Evolutionary conservation across 2,329 filamentous ascomycete species (phyloP), one percentile per base, ranked within the genome.

Genomic region (Aspergillus novoparasiticus): DNA sequence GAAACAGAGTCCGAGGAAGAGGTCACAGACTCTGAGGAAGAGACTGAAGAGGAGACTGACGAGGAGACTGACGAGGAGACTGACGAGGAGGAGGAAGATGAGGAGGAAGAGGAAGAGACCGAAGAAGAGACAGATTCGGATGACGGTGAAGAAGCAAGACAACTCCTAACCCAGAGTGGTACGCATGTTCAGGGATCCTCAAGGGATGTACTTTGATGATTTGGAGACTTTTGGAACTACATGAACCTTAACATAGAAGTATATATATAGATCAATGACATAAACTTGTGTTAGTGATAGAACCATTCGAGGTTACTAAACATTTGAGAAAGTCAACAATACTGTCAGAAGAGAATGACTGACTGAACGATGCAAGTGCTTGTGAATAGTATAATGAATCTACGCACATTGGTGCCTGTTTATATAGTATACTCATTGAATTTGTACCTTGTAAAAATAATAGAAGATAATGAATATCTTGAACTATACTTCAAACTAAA

Each of bases 1-100:
- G 82, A 81, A 9, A 81, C 81, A 16, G 81, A 82, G 11, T 78
- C 79, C 3, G 83, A 83, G 0, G 84, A 84, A 1, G 83, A 83
- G 2, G 83, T 85, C 0, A 82, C 82, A 0, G 83, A 83, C 0
- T 83, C 83, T 0, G 84, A 84, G 0, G 83, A 84, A 2, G 83
- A 85, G 9, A 74, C 73, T 10, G 51, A 79, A 10, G 79, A 80
- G 2, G 79, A 81, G 32, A 84, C 86, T n/a, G 68, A 68, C 1
- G 78, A 79, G 8, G 73, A 73, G 6, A 78, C 78, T n/a, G 68
- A 68, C 1, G 78, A 79, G 8, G 73, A 73, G 6, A 78, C 78
- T 10, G 79, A 80, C 6, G 78, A 81, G 26, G 83, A 85, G 28
- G 81, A 82, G 6, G 74, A 74, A n/a, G 69, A 72, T 32, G 76